Evolutionary conservation across 2,329 filamentous ascomycete genomes (phyloP).

Genomic region (Fusarium nygamai): DNA sequence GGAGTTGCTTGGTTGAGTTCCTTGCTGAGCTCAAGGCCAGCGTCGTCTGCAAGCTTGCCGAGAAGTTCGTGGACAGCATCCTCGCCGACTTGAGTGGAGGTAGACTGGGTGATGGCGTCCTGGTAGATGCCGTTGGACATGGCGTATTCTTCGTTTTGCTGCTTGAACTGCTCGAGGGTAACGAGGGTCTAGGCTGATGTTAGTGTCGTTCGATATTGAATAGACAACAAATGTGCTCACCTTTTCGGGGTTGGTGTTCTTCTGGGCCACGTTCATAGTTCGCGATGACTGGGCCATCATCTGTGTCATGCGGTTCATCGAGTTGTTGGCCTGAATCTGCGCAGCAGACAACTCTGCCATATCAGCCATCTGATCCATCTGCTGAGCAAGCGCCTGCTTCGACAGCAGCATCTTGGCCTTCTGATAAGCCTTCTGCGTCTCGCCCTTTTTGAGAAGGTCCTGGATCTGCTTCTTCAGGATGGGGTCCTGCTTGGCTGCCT

Average conservation of each 20-base stretch:
- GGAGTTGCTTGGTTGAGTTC: slow-evolving; percentile 72
- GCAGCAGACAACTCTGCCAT: slow-evolving; percentile 69
- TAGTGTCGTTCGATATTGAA: not conserved
- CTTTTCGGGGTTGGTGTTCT: slow-evolving; percentile 67
- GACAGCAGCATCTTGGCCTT: slow-evolving; percentile 71
- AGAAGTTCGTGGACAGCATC: slow-evolving; percentile 89
- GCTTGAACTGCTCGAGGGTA: slow-evolving; percentile 69
- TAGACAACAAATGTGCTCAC: slow-evolving; percentile 42
- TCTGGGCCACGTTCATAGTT: slow-evolving; percentile 68
- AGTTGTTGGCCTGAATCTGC: slow-evolving; percentile 72
- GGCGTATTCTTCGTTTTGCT: slow-evolving; percentile 71
- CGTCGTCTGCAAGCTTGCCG: slow-evolving; percentile 87
- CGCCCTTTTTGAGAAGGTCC: slow-evolving; percentile 69
- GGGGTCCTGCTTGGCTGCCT: slow-evolving; percentile 69
- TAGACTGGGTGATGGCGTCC: slow-evolving; percentile 83
- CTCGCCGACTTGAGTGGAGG: slow-evolving; percentile 76
- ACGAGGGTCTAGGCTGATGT: slow-evolving; percentile 60
- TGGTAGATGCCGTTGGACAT: slow-evolving; percentile 81
- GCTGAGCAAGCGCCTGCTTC: slow-evolving; percentile 69
- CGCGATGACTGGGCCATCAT: slow-evolving; percentile 70
- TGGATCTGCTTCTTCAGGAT: slow-evolving; percentile 71
- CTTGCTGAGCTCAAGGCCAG: slow-evolving; percentile 81
- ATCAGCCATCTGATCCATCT: slow-evolving; percentile 73
- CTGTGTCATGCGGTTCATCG: slow-evolving; percentile 72
- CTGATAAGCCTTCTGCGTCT: slow-evolving; percentile 70